Percentiles rank a stretch among this genome's conserved stretches.
Evolutionary conservation across 805 yeast genomes (phyloP).

Genomic region (Sporopachydermia lactativora): DNA sequence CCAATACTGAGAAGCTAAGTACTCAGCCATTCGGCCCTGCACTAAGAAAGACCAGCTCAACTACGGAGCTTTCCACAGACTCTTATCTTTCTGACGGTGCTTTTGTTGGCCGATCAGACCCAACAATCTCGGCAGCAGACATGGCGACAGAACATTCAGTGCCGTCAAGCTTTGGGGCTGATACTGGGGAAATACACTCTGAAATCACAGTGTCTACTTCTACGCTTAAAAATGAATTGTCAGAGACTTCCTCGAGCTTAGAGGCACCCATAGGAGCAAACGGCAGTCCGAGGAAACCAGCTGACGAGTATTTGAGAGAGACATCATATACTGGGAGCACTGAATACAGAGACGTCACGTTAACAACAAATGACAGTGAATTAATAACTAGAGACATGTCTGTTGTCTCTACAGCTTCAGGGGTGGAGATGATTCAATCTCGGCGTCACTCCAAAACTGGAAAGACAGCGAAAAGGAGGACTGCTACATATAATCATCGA

Average conservation of each 20-base stretch:
- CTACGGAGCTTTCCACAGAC: background rate
- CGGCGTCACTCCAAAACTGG: conserved; percentile 10
- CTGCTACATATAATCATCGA: conserved; percentile 14
- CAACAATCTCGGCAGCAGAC: background rate
- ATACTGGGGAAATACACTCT: too few species aligned
- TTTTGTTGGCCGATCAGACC: too few species aligned
- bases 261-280: background rate
- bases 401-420: background rate
- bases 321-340: too few species aligned
- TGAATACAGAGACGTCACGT: too few species aligned
- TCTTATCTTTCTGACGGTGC: background rate
- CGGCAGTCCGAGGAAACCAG: background rate
- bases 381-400: background rate
- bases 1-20: background rate
- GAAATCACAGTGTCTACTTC: background rate
- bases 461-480: conserved; percentile 15
- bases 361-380: background rate
- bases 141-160: background rate
- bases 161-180: background rate
- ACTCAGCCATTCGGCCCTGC: background rate
- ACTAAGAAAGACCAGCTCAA: background rate
- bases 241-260: background rate
- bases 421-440: conserved; percentile 4
- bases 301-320: too few species aligned
- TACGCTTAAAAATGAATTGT: background rate